Conservation (phyloP, 148 eudicot genomes). For the Oxyria digyna region DNA sequence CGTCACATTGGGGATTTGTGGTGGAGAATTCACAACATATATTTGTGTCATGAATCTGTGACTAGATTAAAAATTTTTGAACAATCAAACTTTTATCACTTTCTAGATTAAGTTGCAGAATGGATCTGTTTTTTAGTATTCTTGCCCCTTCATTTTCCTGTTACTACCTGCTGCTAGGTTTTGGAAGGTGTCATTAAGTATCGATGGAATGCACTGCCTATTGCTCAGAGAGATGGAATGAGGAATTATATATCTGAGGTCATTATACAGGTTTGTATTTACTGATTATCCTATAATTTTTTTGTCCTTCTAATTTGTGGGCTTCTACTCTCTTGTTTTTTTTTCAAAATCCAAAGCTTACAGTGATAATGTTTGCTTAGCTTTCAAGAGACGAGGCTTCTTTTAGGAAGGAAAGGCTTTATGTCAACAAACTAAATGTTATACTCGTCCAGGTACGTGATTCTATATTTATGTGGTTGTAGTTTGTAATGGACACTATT, state of each 20-base stretch:
- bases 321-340: not conserved
- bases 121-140: not conserved
- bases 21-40: too few species aligned
- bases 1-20: not conserved
- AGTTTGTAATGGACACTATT: not conserved
- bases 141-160: not conserved
- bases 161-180: constrained; percentile 29
- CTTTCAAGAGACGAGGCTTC: constrained; percentile 86
- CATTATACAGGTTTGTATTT: constrained; percentile 64
- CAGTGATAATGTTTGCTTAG: constrained; percentile 16
- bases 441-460: constrained; percentile 80
- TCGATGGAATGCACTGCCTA: constrained; percentile 97
- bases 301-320: not conserved
- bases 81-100: not conserved
- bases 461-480: not conserved
- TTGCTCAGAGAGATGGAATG: constrained; percentile 93
- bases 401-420: constrained; percentile 82
- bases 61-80: not conserved
- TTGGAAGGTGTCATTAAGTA: constrained; percentile 97
- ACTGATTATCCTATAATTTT: not conserved
- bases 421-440: constrained; percentile 86
- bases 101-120: not conserved
- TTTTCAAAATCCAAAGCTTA: not conserved
- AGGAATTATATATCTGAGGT: constrained; percentile 92
- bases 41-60: not conserved